Conservation (phyloP, 108 stramenopile species). For the Stephanodiscus triporus region DNA sequence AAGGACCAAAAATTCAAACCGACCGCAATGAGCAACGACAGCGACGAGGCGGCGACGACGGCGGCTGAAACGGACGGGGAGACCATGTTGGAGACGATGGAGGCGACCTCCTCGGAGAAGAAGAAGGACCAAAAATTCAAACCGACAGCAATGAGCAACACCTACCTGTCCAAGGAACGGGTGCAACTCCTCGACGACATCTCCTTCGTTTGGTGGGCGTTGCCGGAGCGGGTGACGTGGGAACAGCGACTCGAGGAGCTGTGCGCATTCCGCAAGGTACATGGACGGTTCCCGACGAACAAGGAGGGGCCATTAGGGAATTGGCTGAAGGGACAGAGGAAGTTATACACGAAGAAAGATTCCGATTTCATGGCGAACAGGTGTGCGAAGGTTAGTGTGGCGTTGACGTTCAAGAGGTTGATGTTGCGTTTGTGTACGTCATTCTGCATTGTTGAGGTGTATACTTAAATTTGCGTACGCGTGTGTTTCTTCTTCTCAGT, state of each 20-base stretch:
- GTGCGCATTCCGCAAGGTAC: not conserved
- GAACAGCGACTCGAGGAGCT: conserved; percentile 17
- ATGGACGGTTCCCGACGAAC: conserved; percentile 9
- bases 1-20: not conserved
- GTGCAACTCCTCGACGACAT: conserved; percentile 6
- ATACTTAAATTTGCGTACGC: not conserved
- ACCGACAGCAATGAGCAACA: not conserved
- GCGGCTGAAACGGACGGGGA: not conserved
- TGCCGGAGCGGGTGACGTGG: conserved; percentile 9
- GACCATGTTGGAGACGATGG: not conserved
- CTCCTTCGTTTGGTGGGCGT: not conserved
- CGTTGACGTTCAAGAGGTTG: not conserved
- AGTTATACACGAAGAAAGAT: conserved; percentile 15
- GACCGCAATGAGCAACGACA: not conserved
- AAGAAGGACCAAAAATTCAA: not conserved
- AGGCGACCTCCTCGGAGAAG: not conserved
- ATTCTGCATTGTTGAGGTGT: too few relatives aligned
- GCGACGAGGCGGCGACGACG: not conserved
- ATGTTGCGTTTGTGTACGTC: not conserved
- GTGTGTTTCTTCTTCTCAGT: not conserved
- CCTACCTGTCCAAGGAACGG: not conserved
- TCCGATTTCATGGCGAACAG: conserved; percentile 12
- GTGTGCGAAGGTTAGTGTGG: conserved; percentile 2
- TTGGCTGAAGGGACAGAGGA: conserved; percentile 14
- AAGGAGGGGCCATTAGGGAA: conserved; percentile 9